These are phyloP conservation scores for Blastocladiella britannica DNA, from an alignment of 192 early-diverging fungal species.

Conservation along the genomic window DNA sequence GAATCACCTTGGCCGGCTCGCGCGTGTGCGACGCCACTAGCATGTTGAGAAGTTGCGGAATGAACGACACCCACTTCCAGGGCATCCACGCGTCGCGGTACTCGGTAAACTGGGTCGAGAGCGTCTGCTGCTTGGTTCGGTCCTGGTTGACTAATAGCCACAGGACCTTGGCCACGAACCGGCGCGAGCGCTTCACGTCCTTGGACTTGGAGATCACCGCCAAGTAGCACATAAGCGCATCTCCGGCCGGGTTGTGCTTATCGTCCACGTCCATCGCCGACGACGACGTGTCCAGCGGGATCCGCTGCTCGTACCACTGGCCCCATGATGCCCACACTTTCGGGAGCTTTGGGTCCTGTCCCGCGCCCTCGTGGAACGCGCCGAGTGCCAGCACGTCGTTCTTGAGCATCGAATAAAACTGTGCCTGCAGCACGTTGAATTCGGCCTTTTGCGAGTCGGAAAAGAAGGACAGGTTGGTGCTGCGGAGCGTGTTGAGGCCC, in stretches of 20 bases:
- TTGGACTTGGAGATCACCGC: constrained; percentile 81
- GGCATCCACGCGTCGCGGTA: constrained; percentile 79
- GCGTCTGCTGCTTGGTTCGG: constrained; percentile 46
- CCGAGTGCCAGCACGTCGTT: constrained; percentile 70
- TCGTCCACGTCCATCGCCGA: constrained; percentile 50
- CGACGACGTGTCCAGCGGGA: constrained; percentile 68
- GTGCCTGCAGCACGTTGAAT: constrained; percentile 90
- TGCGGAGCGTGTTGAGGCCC: constrained; percentile 95
- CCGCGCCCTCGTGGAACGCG: constrained; percentile 73
- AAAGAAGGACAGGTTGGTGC: constrained; percentile 97
- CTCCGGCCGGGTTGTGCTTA: constrained; percentile 60
- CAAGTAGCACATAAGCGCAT: constrained; percentile 90
- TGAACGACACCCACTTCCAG: constrained; percentile 98
- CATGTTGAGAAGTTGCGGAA: constrained; percentile 75
- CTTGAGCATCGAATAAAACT: constrained; percentile 74
- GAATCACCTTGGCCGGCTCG: constrained; percentile 52
- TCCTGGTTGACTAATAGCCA: constrained; percentile 78
- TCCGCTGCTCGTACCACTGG: constrained; percentile 79
- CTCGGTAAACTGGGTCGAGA: constrained; percentile 60
- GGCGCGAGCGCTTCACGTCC: constrained; percentile 60
- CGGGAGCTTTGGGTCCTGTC: constrained; percentile 67
- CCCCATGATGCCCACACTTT: constrained; percentile 97
- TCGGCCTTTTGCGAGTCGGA: constrained; percentile 79
- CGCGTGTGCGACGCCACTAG: constrained; percentile 48
- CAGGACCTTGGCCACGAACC: constrained; percentile 76